A percentile compares a stretch with the other conserved stretches of the same genome.
Evolutionary conservation across 1,284 basidiomycete genomes (phyloP).

Genomic region (Clitocybe nebularis): DNA sequence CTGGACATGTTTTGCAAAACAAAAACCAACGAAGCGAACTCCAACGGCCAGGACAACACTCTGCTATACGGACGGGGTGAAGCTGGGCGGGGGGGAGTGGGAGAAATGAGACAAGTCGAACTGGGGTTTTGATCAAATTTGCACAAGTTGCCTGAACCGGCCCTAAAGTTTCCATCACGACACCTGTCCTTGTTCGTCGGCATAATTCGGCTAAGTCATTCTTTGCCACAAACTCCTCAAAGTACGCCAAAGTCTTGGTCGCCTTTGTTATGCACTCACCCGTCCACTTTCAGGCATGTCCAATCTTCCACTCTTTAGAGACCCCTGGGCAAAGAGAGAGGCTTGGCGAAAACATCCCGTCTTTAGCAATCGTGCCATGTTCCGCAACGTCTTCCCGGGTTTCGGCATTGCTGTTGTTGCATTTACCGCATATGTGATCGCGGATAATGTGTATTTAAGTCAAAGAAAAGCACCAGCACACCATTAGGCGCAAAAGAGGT

Average conservation of each 20-base stretch:
- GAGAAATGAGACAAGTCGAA: slow-evolving; percentile 18
- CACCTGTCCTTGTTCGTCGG: slow-evolving; percentile 20
- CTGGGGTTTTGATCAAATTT: slow-evolving; percentile 32
- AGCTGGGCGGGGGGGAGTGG: slow-evolving; percentile 20
- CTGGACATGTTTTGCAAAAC: slow-evolving; percentile 34
- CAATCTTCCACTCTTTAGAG: slow-evolving; percentile 73
- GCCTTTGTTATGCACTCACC: slow-evolving; percentile 5
- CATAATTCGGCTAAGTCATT: slow-evolving; percentile 5
- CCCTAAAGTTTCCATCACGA: slow-evolving; percentile 50
- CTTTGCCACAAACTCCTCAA: slow-evolving; percentile 3
- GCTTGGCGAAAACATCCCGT: slow-evolving; percentile 90
- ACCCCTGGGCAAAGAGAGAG: slow-evolving; percentile 93
- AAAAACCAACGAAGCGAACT: slow-evolving; percentile 6
- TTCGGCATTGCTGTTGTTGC: slow-evolving; percentile 89
- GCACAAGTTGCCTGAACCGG: slow-evolving; percentile 48
- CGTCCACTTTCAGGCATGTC: slow-evolving; percentile 38
- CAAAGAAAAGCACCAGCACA: slow-evolving; percentile 32
- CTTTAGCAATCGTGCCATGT: slow-evolving; percentile 82
- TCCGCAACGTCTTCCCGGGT: slow-evolving; percentile 86
- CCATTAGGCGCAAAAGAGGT: slow-evolving; percentile 26
- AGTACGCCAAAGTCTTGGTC: slow-evolving; percentile 10
- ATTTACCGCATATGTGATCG: slow-evolving; percentile 86
- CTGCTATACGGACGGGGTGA: too few species aligned
- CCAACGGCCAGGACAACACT: too few species aligned
- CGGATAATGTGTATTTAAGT: slow-evolving; percentile 62